Evolutionary conservation across 306 rosid species (phyloP), one percentile per base, ranked within the genome.

Genomic region (Senna tora): DNA sequence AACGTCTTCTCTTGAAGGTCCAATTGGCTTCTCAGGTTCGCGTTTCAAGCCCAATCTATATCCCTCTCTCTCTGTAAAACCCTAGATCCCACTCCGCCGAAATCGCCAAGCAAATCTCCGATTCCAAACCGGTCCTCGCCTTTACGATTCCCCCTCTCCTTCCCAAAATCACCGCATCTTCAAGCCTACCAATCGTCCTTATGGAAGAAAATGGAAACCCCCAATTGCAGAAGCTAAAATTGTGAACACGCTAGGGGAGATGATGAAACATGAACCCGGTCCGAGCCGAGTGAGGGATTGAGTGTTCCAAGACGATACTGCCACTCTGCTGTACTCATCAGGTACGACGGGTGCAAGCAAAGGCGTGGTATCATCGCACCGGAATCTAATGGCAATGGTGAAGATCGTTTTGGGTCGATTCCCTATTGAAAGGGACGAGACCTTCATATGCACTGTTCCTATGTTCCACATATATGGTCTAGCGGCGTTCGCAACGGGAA

Each of bases 381-480:
- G 68, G 65, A 91, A 86, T 15, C 81, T 94, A 0, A 89, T 91
- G 8, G 85, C 96, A 0, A 86, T 88, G 91, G 91, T 91, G 0
- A 82, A 86, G 55, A 84, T 79, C 14, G 79, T 89, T 0, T 42
- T 79, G 0, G 71, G 80, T 38, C 74, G 97, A 7, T 87, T 89
- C 85, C 10, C 25, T 0, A 4, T 64, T 0, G 82, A 64, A 1
- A 81, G 75, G 1, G 84, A 53, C 4, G 84, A 89, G 39, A 87
- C 87, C 45, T 89, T 84, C 72, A 75, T 94, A 67, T 94, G 97
- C 76, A 91, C 97, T 0, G 96, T 91, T 10, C 97, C 97, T 0
- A 94, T 94, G 98, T 91, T 89, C 72, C 98, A 94, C 25, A 87
- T 94, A 72, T 94, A 89, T 83, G 98, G 98, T 38, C 71, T 91